Evolutionary conservation across 345 rosid species (phyloP).

Genomic region (Pelargonium nanum): DNA sequence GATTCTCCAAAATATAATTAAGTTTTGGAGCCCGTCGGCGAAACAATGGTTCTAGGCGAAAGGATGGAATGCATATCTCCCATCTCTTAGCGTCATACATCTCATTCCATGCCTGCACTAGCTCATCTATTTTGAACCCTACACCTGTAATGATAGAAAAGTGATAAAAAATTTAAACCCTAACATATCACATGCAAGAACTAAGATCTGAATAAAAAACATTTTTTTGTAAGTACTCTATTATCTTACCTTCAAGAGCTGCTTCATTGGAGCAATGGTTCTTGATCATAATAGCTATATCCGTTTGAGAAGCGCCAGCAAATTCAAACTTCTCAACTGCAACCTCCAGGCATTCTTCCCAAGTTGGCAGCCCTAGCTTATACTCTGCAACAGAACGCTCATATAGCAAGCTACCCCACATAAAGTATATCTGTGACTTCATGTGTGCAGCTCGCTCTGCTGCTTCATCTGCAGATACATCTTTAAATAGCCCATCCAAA

Average conservation of each 20-base stretch:
- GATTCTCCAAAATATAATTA: constrained; percentile 65
- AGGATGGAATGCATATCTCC: constrained; percentile 89
- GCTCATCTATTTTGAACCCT: constrained; percentile 94
- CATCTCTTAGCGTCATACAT: constrained; percentile 97
- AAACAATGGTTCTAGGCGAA: constrained; percentile 90
- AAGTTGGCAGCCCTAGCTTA: constrained; percentile 75
- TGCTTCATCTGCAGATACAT: constrained; percentile 58
- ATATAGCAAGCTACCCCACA: constrained; percentile 92
- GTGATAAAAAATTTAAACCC: constrained; percentile 1
- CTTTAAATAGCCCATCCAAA: constrained; percentile 50
- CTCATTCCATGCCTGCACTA: constrained; percentile 98
- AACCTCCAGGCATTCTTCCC: constrained; percentile 99
- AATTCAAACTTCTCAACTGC: constrained; percentile 95
- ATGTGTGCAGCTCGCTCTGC: constrained; percentile 71
- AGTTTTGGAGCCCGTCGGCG: constrained; percentile 74
- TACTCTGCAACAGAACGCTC: constrained; percentile 93
- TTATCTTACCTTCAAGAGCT: constrained; percentile 65
- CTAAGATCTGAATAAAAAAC: constrained; percentile 1
- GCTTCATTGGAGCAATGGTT: constrained; percentile 84
- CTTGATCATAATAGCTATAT: constrained; percentile 95
- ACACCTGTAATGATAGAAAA: constrained; percentile 33
- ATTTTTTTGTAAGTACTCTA: not conserved
- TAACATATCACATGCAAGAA: not conserved
- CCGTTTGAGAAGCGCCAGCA: constrained; percentile 94
- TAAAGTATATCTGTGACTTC: constrained; percentile 82